Conservation (phyloP, 805 yeast genomes). For the Saccharomycopsis malanga region DNA sequence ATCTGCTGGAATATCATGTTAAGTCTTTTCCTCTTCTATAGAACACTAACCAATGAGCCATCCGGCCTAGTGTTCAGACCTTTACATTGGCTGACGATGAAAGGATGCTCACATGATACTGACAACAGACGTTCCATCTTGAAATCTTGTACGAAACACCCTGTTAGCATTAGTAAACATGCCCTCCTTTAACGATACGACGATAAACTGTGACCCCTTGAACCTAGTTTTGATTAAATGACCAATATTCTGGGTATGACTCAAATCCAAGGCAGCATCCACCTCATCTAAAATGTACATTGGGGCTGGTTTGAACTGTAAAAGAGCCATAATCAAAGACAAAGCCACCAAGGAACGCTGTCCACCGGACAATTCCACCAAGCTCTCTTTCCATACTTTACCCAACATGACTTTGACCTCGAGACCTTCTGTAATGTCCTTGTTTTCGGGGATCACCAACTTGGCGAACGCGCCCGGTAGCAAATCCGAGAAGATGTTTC, state of each 20-base stretch:
- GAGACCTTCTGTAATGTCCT: conserved; percentile 81
- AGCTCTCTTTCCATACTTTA: conserved; percentile 89
- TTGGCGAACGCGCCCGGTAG: conserved; percentile 88
- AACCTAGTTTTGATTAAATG: conserved; percentile 91
- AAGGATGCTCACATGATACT: conserved; percentile 53
- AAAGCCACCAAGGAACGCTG: conserved; percentile 92
- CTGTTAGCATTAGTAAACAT: conserved; percentile 97
- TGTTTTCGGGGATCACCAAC: conserved; percentile 71
- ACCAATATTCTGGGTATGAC: conserved; percentile 97
- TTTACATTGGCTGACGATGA: too few relatives aligned
- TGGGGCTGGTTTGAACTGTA: conserved; percentile 97
- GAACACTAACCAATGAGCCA: too few relatives aligned
- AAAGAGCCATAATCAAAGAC: conserved; percentile 82
- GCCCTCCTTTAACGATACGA: conserved; percentile 94
- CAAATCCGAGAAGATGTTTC: conserved; percentile 79
- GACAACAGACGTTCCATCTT: conserved; percentile 94
- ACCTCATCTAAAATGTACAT: conserved; percentile 97
- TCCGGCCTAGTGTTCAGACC: too few relatives aligned
- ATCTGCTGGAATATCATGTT: too few relatives aligned
- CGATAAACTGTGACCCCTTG: conserved; percentile 93
- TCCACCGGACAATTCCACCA: conserved; percentile 95
- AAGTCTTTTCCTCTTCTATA: too few relatives aligned
- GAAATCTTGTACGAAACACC: conserved; percentile 87
- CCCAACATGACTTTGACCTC: conserved; percentile 89
- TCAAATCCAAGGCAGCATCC: conserved; percentile 94